phyloP scores from a whole-genome alignment of 176 grass and related monocot species.

The Ensete ventricosum region DNA sequence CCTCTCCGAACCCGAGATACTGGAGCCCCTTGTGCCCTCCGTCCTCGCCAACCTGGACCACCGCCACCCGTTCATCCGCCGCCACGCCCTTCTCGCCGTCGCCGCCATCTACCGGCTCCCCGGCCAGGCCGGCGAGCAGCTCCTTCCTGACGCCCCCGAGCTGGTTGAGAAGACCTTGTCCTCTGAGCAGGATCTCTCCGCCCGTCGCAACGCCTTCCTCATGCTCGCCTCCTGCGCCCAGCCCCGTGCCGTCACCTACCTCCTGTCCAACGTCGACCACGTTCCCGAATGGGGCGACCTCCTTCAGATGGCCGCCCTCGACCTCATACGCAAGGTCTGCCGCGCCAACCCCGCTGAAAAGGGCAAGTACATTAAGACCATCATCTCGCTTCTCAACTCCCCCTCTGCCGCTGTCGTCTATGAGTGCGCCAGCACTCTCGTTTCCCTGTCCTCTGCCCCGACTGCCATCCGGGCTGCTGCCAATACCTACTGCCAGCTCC shows the following conservation, averaged over 20 bases:
- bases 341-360: constrained; percentile 2
- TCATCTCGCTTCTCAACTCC: neutral
- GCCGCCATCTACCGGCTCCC: constrained; percentile 56
- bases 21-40: constrained; percentile 68
- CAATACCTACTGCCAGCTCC: constrained; percentile 3
- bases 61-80: constrained; percentile 62
- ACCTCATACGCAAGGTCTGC: constrained; percentile 14
- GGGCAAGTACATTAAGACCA: constrained; percentile 11
- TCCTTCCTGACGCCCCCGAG: constrained; percentile 1
- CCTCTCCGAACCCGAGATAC: constrained; percentile 55
- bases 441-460: constrained; percentile 3
- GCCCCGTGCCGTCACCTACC: neutral
- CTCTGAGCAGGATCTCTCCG: constrained; percentile 2
- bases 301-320: constrained; percentile 7
- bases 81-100: constrained; percentile 49
- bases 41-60: constrained; percentile 67
- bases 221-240: constrained; percentile 7
- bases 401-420: constrained; percentile 1
- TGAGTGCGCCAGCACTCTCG: constrained; percentile 4
- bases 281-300: constrained; percentile 4
- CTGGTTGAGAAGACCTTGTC: constrained; percentile 3
- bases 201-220: constrained; percentile 11
- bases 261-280: constrained; percentile 1
- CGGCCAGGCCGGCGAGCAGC: neutral
- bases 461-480: constrained; percentile 1